Conservation (phyloP, 306 rosid species). For the Pterocarpus santalinus region DNA sequence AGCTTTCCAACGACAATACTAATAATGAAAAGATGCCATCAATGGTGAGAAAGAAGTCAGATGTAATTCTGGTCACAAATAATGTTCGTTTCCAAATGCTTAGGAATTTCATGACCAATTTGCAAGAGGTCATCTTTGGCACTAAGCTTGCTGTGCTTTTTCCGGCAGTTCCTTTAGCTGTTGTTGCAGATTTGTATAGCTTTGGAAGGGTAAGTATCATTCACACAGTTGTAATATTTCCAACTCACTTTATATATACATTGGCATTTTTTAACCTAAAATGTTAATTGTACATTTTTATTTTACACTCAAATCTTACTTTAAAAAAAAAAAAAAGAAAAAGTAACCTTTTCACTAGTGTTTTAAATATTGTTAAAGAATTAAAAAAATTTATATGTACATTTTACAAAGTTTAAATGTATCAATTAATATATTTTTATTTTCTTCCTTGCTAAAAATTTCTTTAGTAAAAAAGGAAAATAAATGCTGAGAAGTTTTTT, state of each 20-base stretch:
- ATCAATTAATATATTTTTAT: too few species aligned
- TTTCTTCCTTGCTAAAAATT: too few species aligned
- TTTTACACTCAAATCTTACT: too few species aligned
- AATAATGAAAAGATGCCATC: constrained; percentile 53
- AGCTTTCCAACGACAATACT: background rate
- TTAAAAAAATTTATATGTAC: too few species aligned
- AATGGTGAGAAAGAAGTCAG: constrained; percentile 67
- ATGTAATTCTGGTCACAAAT: constrained; percentile 52
- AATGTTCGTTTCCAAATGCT: constrained; percentile 52
- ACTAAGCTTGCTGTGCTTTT: constrained; percentile 85
- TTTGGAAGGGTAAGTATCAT: constrained; percentile 75
- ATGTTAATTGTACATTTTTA: too few species aligned
- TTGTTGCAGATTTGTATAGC: constrained; percentile 59
- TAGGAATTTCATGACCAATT: constrained; percentile 56
- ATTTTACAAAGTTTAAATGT: too few species aligned
- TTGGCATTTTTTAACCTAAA: background rate
- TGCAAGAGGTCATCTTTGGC: constrained; percentile 72
- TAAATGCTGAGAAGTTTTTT: too few species aligned
- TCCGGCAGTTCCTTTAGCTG: constrained; percentile 82
- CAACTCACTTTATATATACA: background rate
- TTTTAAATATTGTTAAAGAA: too few species aligned
- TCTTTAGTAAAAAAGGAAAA: too few species aligned
- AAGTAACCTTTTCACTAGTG: too few species aligned
- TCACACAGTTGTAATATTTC: background rate
- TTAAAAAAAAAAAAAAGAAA: too few species aligned